A percentile compares a stretch with the other conserved stretches of the same genome.
Conservation (phyloP, 2,329 filamentous ascomycete species). For the Chalara sp. region DNA sequence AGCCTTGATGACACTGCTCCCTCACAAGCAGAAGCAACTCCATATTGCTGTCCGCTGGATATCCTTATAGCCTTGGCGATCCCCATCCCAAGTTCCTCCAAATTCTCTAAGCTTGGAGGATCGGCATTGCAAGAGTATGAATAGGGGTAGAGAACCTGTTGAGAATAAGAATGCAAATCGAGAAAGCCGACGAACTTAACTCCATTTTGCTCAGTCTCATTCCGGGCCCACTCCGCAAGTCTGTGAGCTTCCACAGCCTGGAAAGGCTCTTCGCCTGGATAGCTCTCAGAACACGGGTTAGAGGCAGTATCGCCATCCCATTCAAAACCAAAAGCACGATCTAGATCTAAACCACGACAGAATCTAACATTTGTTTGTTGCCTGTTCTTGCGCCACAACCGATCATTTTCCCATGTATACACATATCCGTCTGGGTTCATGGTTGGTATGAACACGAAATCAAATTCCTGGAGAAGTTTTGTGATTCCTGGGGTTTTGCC, state of each 20-base stretch:
- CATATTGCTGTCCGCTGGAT: slow-evolving; percentile 69
- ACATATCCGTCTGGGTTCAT: slow-evolving; percentile 92
- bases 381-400: slow-evolving; percentile 91
- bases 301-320: slow-evolving; percentile 66
- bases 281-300: slow-evolving; percentile 89
- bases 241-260: slow-evolving; percentile 71
- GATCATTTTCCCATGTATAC: slow-evolving; percentile 87
- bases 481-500: slow-evolving; percentile 67
- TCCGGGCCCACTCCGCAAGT: slow-evolving; percentile 76
- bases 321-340: slow-evolving; percentile 77
- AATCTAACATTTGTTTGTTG: slow-evolving; percentile 77
- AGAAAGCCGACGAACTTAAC: slow-evolving; percentile 77
- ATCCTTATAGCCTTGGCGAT: slow-evolving; percentile 83
- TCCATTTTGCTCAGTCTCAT: slow-evolving; percentile 64
- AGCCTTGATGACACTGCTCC: slow-evolving; percentile 50
- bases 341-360: slow-evolving; percentile 83
- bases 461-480: slow-evolving; percentile 73
- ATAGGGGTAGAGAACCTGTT: slow-evolving; percentile 91
- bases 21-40: slow-evolving; percentile 79
- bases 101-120: slow-evolving; percentile 83
- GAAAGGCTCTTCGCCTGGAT: slow-evolving; percentile 76
- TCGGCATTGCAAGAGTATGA: slow-evolving; percentile 72
- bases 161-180: slow-evolving; percentile 91
- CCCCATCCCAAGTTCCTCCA: slow-evolving; percentile 83
- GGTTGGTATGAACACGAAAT: slow-evolving; percentile 82